phyloP scores from a whole-genome alignment of 805 yeast genomes.

The Candida vaughaniae region DNA sequence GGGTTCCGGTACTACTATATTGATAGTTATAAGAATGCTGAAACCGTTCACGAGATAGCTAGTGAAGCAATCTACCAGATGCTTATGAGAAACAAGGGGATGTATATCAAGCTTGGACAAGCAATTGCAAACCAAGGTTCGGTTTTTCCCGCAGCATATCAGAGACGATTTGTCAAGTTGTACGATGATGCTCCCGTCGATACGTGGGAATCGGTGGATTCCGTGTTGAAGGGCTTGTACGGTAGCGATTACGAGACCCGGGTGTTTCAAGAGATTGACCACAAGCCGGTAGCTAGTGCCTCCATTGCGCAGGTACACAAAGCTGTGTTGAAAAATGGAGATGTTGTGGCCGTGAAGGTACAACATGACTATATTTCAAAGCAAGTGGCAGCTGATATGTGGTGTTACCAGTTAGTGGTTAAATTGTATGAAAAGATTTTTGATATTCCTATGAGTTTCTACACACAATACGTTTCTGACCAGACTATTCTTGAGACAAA shows the following conservation, averaged over 20 bases:
- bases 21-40: conserved; percentile 37
- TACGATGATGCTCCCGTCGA: conserved; percentile 72
- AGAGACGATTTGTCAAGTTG: conserved; percentile 52
- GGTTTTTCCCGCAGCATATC: conserved; percentile 65
- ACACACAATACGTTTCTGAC: conserved; percentile 55
- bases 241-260: conserved; percentile 19
- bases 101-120: conserved; percentile 77
- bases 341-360: conserved; percentile 61
- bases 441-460: conserved; percentile 59
- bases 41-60: conserved; percentile 56
- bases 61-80: conserved; percentile 40
- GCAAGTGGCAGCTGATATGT: conserved; percentile 62
- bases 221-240: conserved; percentile 23
- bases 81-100: conserved; percentile 36
- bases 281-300: conserved; percentile 69
- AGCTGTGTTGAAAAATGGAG: conserved; percentile 47
- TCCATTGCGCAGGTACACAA: conserved; percentile 71
- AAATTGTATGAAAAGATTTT: conserved; percentile 56
- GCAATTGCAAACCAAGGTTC: conserved; percentile 74
- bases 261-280: conserved; percentile 47
- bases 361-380: conserved; percentile 62
- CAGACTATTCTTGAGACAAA: conserved; percentile 62
- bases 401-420: conserved; percentile 54
- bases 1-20: conserved; percentile 59
- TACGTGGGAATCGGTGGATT: conserved; percentile 47